Conservation (phyloP, 2,329 filamentous ascomycete species). For the Dendryphion nanum region DNA sequence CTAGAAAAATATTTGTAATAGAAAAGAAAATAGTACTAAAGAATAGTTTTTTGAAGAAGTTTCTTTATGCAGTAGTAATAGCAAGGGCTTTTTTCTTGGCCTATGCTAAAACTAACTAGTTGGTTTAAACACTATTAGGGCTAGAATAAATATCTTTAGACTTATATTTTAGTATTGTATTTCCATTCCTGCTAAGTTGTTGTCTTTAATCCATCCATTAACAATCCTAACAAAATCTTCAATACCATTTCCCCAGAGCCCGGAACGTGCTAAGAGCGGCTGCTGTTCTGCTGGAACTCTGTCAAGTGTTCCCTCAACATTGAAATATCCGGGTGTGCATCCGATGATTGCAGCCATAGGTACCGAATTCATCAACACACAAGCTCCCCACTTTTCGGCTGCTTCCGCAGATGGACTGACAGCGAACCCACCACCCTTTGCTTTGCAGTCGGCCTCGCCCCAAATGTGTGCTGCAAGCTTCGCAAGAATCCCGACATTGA, state of each 20-base stretch:
- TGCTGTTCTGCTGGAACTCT: conserved; percentile 12
- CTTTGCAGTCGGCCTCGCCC: conserved; percentile 7
- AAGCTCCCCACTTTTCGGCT: conserved; percentile 14
- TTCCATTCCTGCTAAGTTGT: conserved; percentile 6
- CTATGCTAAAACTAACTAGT: too few relatives aligned
- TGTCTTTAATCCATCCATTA: conserved; percentile 12
- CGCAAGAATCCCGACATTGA: conserved; percentile 11
- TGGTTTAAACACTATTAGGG: too few relatives aligned
- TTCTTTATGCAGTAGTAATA: too few relatives aligned
- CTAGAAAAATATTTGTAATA: too few relatives aligned
- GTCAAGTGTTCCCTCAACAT: conserved; percentile 17
- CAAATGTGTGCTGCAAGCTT: conserved; percentile 16
- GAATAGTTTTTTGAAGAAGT: too few relatives aligned
- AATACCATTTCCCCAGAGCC: conserved; percentile 17
- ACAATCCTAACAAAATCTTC: conserved; percentile 14
- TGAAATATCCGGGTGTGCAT: conserved; percentile 19
- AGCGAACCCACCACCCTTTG: conserved; percentile 8
- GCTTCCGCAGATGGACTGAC: conserved; percentile 10
- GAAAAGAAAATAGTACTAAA: too few relatives aligned
- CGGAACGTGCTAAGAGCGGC: conserved; percentile 13
- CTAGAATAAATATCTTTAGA: too few relatives aligned
- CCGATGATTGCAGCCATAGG: conserved; percentile 12
- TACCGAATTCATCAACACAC: conserved; percentile 11
- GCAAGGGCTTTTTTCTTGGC: too few relatives aligned
- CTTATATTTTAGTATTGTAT: background rate